Evolutionary conservation across 2,329 filamentous ascomycete species (phyloP), one percentile per base, ranked within the genome.

Genomic region (Dactylellina parvicollis): DNA sequence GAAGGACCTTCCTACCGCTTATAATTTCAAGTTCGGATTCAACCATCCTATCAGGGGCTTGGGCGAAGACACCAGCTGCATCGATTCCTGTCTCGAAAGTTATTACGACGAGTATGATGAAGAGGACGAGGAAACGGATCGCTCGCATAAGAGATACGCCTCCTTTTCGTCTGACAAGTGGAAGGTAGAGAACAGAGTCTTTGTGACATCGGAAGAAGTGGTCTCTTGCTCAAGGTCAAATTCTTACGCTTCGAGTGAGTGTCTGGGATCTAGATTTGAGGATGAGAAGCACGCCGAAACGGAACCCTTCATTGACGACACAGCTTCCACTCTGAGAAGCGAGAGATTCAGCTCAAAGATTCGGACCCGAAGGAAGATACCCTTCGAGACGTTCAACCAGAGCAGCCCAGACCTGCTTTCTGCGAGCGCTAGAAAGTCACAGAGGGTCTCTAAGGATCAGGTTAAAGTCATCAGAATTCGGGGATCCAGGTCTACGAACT

Each of bases 391-490:
- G 4, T 30, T 61, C 16, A 73, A 73, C 46, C 69, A 73, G 40
- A 73, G 69, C 47, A 66, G 60, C 16, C 69, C 69, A 16, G 60
- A 73, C 44, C 32, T 73, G 18, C 60, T 47, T 2, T 65, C 69
- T 10, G 69, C 69, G 16, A 55, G 47, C 24, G 60, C 69, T 9
- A 52, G 60, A 56, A 65, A 64, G 14, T 73, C 69, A 14, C 69
- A 73, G 32, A 44, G 69, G 16, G 69, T 61, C 22, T 73, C 69
- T 14, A 73, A 73, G 30, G 69, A 73, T 26, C 60, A 73, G 22
- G 69, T 73, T 30, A 73, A 73, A 34, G 60, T 66, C 9, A 57
- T 73, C 24, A 66, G 69, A 40, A 73, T 73, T 36, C 46, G 60
- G 12, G 69, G 60, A 0, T 66, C 60, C 22, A 73, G 47, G 28